A percentile compares a stretch with the other conserved stretches of the same genome.
phyloP scores from a whole-genome alignment of 148 eudicot genomes.

The Tetragonia tetragonoides region DNA sequence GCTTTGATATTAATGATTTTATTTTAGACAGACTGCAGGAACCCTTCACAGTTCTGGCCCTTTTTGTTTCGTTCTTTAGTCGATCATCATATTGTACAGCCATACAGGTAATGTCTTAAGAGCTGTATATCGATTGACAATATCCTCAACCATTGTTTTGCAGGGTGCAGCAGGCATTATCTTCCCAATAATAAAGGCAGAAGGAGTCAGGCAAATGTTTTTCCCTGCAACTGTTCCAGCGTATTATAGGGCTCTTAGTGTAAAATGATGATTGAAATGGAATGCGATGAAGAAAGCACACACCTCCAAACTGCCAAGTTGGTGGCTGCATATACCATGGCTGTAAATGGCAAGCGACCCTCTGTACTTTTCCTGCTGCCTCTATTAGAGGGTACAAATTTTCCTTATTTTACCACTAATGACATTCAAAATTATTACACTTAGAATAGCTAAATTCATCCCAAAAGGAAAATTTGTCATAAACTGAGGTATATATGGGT shows the following conservation, averaged over 20 bases:
- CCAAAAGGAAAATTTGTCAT: not conserved
- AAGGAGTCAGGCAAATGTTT: conserved; percentile 88
- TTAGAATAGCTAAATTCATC: too few relatives aligned
- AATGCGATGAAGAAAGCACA: not conserved
- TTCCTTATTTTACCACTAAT: not conserved
- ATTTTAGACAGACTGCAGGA: not conserved
- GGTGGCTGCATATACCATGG: not conserved
- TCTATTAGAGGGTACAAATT: not conserved
- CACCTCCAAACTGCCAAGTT: not conserved
- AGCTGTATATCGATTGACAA: not conserved
- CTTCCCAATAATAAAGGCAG: conserved; percentile 75
- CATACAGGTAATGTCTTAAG: not conserved
- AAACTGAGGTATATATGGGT: not conserved
- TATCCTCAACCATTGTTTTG: not conserved
- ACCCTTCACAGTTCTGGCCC: not conserved
- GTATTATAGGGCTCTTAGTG: conserved; percentile 52
- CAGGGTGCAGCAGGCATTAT: conserved; percentile 83
- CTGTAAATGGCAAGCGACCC: conserved; percentile 1
- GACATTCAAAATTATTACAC: not conserved
- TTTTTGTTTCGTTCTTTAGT: not conserved
- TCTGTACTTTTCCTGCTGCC: conserved; percentile 10
- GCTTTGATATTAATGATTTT: not conserved
- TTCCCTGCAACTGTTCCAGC: conserved; percentile 76
- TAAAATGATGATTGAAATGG: conserved; percentile 22
- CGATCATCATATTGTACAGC: not conserved